These are phyloP conservation scores for Globisporangium megalacanthum DNA, from an alignment of 352 stramenopile species.

Conservation along the genomic window DNA sequence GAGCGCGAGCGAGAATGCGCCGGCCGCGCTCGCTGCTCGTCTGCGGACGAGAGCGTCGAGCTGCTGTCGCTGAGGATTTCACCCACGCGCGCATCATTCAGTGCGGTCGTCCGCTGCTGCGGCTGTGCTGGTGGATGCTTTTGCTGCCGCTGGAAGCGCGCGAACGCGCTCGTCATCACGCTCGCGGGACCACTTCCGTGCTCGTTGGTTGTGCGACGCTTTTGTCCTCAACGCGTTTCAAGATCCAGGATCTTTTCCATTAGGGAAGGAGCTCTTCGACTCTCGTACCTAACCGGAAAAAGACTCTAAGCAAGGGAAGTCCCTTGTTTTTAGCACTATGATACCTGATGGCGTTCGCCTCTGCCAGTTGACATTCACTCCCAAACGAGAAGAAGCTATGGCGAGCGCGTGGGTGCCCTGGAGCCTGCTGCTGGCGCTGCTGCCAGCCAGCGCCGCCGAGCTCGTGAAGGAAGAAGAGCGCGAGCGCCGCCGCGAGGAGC, in stretches of 20 bases:
- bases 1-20: too few relatives aligned
- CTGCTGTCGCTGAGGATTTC: constrained; percentile 60
- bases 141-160: constrained; percentile 11
- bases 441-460: constrained; percentile 38
- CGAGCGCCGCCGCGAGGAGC: constrained; percentile 37
- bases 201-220: too few relatives aligned
- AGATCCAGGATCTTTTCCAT: too few relatives aligned
- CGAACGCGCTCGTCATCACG: constrained; percentile 11
- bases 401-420: constrained; percentile 36
- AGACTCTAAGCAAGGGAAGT: too few relatives aligned
- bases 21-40: neutral
- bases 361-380: too few relatives aligned
- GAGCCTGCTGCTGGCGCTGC: constrained; percentile 43
- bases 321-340: too few relatives aligned
- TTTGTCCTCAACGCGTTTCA: too few relatives aligned
- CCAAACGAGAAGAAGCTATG: neutral
- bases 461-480: constrained; percentile 43
- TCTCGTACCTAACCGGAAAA: too few relatives aligned
- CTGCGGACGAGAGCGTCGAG: constrained; percentile 37
- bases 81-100: constrained; percentile 21
- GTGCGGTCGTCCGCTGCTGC: neutral
- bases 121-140: neutral
- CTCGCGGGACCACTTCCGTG: too few relatives aligned
- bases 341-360: too few relatives aligned
- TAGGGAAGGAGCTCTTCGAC: too few relatives aligned